phyloP scores from a whole-genome alignment of 371 early-diverging fungal species.

The Apophysomyces sp. region DNA sequence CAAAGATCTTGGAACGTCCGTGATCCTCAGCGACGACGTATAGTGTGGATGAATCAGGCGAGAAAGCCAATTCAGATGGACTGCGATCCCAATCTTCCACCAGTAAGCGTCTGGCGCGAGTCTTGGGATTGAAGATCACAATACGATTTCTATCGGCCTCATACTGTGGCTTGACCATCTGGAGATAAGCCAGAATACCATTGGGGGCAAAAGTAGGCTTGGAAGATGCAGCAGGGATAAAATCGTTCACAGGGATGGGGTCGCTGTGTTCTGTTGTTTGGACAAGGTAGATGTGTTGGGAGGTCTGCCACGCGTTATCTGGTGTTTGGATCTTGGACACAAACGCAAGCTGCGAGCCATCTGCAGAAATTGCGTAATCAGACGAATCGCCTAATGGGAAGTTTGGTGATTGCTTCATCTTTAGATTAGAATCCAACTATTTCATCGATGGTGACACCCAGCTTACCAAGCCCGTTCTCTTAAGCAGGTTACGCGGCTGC shows the following conservation, averaged over 20 bases:
- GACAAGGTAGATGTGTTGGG: slow-evolving; percentile 69
- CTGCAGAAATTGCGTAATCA: slow-evolving; percentile 64
- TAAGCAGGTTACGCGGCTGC: slow-evolving; percentile 52
- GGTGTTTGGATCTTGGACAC: slow-evolving; percentile 61
- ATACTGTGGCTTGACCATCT: slow-evolving; percentile 72
- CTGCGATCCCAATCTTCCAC: slow-evolving; percentile 68
- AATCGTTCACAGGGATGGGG: slow-evolving; percentile 53
- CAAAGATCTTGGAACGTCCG: slow-evolving; percentile 59
- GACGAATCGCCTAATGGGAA: slow-evolving; percentile 61
- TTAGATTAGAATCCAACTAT: background rate
- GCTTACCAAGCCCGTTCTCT: slow-evolving; percentile 42
- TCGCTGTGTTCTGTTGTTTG: slow-evolving; percentile 42
- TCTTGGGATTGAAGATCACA: slow-evolving; percentile 53
- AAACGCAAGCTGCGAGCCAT: slow-evolving; percentile 68
- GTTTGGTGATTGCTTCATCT: slow-evolving; percentile 45
- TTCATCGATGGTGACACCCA: background rate
- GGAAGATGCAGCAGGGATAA: slow-evolving; percentile 63
- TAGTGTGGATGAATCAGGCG: slow-evolving; percentile 45
- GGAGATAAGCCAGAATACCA: slow-evolving; percentile 72
- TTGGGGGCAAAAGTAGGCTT: slow-evolving; percentile 64
- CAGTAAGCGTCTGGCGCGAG: slow-evolving; percentile 29
- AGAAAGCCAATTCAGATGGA: slow-evolving; percentile 58
- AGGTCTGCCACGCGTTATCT: slow-evolving; percentile 79
- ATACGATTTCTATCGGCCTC: slow-evolving; percentile 81
- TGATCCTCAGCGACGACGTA: slow-evolving; percentile 62